Base-by-base conservation (phyloP, 1,284 basidiomycete genomes). In the Omphalotus olearius region DNA sequence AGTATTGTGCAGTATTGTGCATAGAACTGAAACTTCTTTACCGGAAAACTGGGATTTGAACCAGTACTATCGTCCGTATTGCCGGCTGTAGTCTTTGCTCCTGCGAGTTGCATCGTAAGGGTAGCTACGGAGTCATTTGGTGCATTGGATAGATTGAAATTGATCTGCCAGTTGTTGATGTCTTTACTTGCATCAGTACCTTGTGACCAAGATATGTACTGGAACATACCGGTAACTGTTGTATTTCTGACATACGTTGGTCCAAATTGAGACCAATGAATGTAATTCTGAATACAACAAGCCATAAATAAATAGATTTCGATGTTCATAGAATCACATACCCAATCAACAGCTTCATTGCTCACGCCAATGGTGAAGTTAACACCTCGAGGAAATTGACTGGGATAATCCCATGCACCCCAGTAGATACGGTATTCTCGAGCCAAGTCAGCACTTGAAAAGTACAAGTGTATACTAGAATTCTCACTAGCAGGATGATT, bases 351-450 rank as follows among this genome's bases (percentile, higher is more conserved):
- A n/a, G 46, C 48, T 41, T 60, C 60, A 1, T 55, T 48, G 37
- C 63, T 64, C 33, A 55, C 46, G 11, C 64, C 64, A 39, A 66
- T 54, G 1, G 64, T 66, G 41, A 62, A 66, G 51, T 66, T 66
- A 13, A 64, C 62, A 11, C 64, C 64, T 2, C 51, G 51, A 1
- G 64, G 64, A 48, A 66, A 66, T 36, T 66, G 59, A 18, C 50
- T 61, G 3, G 62, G 60, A 51, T 64, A 66, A 45, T 64, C 60
- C 60, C 60, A 66, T 6, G 63, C 61, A 16, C 64, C 64, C 61
- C 63, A 66, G 51, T 59, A 63, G 28, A 64, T 64, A 9, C 62
- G 59, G 36, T 64, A 64, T 50, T 65, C 61, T 65, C 50, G 10
- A n/a, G 25, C 16, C 7, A 11, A 18, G 11, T 35, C 28, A 45